Evolutionary conservation across 2,329 filamentous ascomycete genomes (phyloP).

Genomic region (Botrytis medusae): DNA sequence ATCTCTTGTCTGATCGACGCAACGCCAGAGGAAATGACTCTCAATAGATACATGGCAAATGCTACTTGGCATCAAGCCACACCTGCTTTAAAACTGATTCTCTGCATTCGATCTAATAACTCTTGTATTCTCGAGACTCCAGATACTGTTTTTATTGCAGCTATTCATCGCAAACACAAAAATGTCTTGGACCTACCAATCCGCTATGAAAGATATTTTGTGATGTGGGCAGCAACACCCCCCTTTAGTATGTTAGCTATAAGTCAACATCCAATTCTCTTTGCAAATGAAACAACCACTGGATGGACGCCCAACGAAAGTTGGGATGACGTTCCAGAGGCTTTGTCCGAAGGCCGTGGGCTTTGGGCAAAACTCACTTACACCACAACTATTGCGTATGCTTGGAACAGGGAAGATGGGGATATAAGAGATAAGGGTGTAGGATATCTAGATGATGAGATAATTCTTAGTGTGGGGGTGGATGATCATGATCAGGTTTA

Average conservation of each 20-base stretch:
- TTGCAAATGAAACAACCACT: constrained; percentile 42
- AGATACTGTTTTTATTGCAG: constrained; percentile 40
- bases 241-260: constrained; percentile 43
- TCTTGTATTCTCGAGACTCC: constrained; percentile 31
- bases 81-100: constrained; percentile 42
- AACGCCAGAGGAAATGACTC: constrained; percentile 22
- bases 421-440: constrained; percentile 40
- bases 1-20: constrained; percentile 29
- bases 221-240: constrained; percentile 41
- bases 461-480: constrained; percentile 43
- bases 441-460: constrained; percentile 43
- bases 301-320: constrained; percentile 41
- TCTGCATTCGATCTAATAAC: constrained; percentile 38
- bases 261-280: constrained; percentile 40
- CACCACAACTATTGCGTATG: constrained; percentile 43
- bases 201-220: constrained; percentile 43
- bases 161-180: constrained; percentile 43
- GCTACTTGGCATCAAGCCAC: constrained; percentile 44
- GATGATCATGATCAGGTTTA: constrained; percentile 42
- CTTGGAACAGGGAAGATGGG: constrained; percentile 39
- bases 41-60: constrained; percentile 24
- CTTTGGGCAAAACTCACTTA: constrained; percentile 43
- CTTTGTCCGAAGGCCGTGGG: constrained; percentile 25
- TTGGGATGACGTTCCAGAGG: constrained; percentile 38
- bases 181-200: constrained; percentile 41